Base-by-base conservation (phyloP, 768 basidiomycete species). In the Trametes elegans region DNA sequence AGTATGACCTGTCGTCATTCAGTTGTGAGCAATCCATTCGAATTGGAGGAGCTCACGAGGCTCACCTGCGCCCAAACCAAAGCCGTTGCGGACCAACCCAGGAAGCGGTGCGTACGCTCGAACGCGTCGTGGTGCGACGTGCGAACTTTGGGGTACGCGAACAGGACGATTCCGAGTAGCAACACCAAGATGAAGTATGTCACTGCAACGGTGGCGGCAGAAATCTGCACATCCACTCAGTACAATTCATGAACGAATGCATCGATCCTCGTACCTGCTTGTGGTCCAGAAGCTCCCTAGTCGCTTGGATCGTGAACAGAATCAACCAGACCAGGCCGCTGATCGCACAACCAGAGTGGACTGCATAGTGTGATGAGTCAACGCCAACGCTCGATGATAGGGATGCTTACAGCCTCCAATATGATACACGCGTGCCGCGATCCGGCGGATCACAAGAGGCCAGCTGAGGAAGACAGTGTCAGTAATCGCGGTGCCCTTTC, bases 321-420 rank as follows among this genome's bases (percentile, higher is more conserved):
- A 74, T 70, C 23, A 83, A 64, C 82, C 82, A 84, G 0, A 82
- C 68, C 1, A 78, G 65, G 2, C 79, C 80, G 18, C 80, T 81
- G 16, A 78, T 72, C 8, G 77, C 82, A 62, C 75, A 78, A n/a
- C 82, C 82, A 11, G 79, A 82, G 62, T 84, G 82, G 24, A 83
- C 68, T 60, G 41, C 3, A 35, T 59, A 11, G 16, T 3, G 24
- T 11, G 14, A 38, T 43, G 46, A 58, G 23, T 26, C 40, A 66
- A 78, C 73, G 70, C 34, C 70, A 9, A 65, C 48, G 61, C 53
- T 50, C 68, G 59, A 31, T 68, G 66, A 79, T 79, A 14, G 49
- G 23, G 10, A 10, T 35, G 28, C 71, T 64, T 55, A 71, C 71
- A 47, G 46, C 82, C 82, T 18, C 82, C 82, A 35, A 83, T 81